Base-by-base conservation (phyloP, 176 grass and related monocot species). In the Paspalum notatum region DNA sequence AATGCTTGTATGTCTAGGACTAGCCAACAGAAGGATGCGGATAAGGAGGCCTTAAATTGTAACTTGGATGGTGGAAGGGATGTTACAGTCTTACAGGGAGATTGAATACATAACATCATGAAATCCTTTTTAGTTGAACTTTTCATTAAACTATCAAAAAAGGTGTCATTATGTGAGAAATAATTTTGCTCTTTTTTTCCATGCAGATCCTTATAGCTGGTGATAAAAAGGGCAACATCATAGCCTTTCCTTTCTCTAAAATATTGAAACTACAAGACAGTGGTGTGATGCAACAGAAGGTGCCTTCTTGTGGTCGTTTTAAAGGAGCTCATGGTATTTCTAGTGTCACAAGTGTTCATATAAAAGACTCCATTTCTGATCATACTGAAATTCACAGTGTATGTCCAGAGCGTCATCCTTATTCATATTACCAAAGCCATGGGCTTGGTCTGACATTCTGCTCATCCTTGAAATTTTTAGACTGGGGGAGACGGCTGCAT, bases 321-420 rank as follows among this genome's bases (percentile, higher is more conserved):
- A 98, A 88, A 94, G 90, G 95, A 65, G 95, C 92, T 70, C 95
- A 98, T 81, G 95, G 95, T 18, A 98, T 98, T 93, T 94, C 90
- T 72, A 93, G 84, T 79, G 92, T 98, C 75, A 95, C 88, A 62
- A 95, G 83, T 83, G 76, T 95, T 89, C 86, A 60, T 83, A 85
- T 93, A 83, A 79, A 69, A 68, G 79, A 68, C 57, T 83, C 84
- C 64, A 69, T 79, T 75, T 78, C 68, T 21, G 78, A 85, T 71
- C 62, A 81, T 86, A 59, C 86, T 72, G 84, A 91, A 83, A 89
- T 98, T 77, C 86, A 72, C 62, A 98, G 78, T 71, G 95, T 98
- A 95, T 77, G 79, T 80, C 39, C 55, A 75, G 41, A 64, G 27
- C 12, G 7, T 62, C 78, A 26, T 55, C 77, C 32, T 79, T 83